Base-by-base conservation (phyloP, 73 alveolate species). In the Paramecium primaurelia region DNA sequence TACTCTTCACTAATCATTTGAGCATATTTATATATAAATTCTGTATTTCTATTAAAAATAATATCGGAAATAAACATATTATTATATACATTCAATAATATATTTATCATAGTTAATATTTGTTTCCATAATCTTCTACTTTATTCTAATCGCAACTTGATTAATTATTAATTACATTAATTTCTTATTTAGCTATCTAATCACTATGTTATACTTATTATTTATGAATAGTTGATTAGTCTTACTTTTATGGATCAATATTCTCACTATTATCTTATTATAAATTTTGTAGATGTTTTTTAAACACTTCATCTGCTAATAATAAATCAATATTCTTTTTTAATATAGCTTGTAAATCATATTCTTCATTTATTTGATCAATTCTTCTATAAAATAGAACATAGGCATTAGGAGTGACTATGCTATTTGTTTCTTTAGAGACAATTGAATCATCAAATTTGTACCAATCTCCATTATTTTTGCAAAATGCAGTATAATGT, bases 361-460 rank as follows among this genome's bases (percentile, higher is more conserved):
- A 47, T 47, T 34, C 22, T 5, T 4, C 10, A 1, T 9, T 47
- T 47, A 2, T 47, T 47, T 9, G 2, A 3, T 11, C 59, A 10
- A 95, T 94, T 47, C 93, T 44, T 92, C 93, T 96, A 86, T 97
- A 96, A 92, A 97, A 97, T 59, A 97, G 88, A 1, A 97, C 96
- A 92, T 97, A 97, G 12, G 98, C 98, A 88, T 95, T 88, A 42
- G 92, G 86, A 16, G 95, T 73, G 4, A 80, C 88, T 16, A 96
- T 93, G 12, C 93, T 73, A n/a, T 51, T 18, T 16, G 38, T 49
- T 16, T 83, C 86, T 59, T 93, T 59, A n/a, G 97, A 80, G 28
- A 96, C 97, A 8, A 93, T 93, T 9, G 95, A 93, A 90, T 97
- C 98, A 92, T 97, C 98, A 89, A 93, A 97, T 93, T 95, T 94